Percentiles rank a stretch among this genome's conserved stretches.
Evolutionary conservation across 75 land plant genomes (phyloP).

Genomic region (Pinus tabuliformis): DNA sequence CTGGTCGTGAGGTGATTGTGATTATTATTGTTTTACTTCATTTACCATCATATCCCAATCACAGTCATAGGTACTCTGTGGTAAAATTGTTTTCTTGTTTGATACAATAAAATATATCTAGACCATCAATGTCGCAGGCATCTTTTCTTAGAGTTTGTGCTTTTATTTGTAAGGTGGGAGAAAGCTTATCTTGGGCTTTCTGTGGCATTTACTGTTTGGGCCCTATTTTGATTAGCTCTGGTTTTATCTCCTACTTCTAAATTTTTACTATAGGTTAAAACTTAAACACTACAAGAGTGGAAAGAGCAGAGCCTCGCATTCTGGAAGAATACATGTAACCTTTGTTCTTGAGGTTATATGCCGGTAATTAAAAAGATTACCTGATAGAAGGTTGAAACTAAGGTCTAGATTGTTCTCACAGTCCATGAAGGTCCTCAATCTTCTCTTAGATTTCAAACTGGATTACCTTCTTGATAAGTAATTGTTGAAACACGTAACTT

Average conservation of each 20-base stretch:
- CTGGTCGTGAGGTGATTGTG: conserved; percentile 87
- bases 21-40: too few relatives aligned
- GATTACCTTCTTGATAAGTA: neutral
- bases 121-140: neutral
- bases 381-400: neutral
- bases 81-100: neutral
- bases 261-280: neutral
- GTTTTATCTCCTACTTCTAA: neutral
- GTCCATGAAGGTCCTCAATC: neutral
- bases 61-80: neutral
- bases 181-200: neutral
- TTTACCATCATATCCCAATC: too few relatives aligned
- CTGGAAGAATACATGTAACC: neutral
- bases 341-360: neutral
- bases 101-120: neutral
- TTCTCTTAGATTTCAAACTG: neutral
- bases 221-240: neutral
- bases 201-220: neutral
- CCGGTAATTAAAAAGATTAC: neutral
- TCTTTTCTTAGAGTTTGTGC: neutral
- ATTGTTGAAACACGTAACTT: neutral
- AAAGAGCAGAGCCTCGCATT: neutral
- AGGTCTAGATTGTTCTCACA: neutral
- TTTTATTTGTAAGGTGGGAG: neutral
- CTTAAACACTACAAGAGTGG: neutral